Evolutionary conservation across 495 filamentous ascomycete species (phyloP), one percentile per base, ranked within the genome.

Genomic region (Sordaria brevicollis): DNA sequence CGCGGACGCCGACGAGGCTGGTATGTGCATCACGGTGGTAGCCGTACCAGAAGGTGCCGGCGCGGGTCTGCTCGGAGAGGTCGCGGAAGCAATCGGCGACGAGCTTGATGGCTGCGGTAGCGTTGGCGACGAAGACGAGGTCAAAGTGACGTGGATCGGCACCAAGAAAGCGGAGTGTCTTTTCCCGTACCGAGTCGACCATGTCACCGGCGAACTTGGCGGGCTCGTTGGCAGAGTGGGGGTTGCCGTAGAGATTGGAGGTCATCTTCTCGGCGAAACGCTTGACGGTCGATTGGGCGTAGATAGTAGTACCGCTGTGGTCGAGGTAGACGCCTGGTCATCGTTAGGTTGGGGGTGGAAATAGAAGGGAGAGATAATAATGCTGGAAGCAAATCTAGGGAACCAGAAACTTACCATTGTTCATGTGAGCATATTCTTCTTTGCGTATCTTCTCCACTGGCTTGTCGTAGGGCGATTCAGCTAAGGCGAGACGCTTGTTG

Each of bases 121-220:
- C 91, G 77, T 97, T 98, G 38, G 92, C 88, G 69, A 94, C 92
- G 78, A 98, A 98, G 29, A 97, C 86, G 19, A 98, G 79, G 75
- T 97, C 94, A 76, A 92, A 98, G 25, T 91, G 84, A 5, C 88
- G 86, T 1, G 93, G 92, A 72, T 93, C 88, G 2, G 94, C 94
- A 65, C 93, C 90, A 79, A 97, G 93, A 78, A 94, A 92, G 68
- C 89, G 90, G 69, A 93, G 89, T 5, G 86, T 87, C 69, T 86
- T 82, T 62, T 81, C 74, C n/a, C 91, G 82, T 8, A 90, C 83
- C 5, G 78, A 74, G 67, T 91, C 86, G 11, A 93, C 84, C 57
- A 84, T 80, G 17, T 84, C 78, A n/a, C 88, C 88, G 1, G 89
- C 86, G 9, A 88, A 74, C 49, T 83, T 81, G 11, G 91, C 89